Evolutionary conservation across 1,284 basidiomycete species (phyloP).

Genomic region (Trichosporon asahii): DNA sequence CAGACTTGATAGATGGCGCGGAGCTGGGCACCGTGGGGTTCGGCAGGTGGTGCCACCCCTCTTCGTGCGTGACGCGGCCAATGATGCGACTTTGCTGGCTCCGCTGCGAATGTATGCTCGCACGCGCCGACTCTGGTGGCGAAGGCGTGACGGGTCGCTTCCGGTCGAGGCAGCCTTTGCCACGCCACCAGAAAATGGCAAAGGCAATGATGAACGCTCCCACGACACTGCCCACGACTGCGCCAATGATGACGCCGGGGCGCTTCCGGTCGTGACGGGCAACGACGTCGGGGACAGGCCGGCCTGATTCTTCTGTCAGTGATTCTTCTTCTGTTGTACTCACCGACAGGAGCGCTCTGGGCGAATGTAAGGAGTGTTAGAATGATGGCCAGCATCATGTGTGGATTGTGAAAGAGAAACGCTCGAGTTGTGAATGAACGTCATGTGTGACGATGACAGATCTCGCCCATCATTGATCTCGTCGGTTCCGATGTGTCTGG

Average conservation of each 20-base stretch:
- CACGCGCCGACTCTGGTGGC: background rate
- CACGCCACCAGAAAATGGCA: background rate
- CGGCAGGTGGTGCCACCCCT: slow-evolving; percentile 3
- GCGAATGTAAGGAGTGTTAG: background rate
- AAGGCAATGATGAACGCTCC: background rate
- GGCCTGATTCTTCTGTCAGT: background rate
- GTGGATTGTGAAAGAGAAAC: no score
- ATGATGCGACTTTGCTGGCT: background rate
- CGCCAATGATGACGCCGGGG: slow-evolving; percentile 7
- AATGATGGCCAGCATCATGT: background rate
- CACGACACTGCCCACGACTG: background rate
- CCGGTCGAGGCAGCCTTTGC: slow-evolving; percentile 6
- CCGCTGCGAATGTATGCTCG: background rate
- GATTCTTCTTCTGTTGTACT: no score
- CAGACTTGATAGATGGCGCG: background rate
- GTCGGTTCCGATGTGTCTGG: background rate
- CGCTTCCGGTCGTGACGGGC: background rate
- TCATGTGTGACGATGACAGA: background rate
- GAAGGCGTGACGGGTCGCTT: background rate
- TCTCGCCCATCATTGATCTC: background rate
- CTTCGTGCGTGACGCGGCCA: background rate
- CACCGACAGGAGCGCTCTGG: background rate
- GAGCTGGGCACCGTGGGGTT: background rate
- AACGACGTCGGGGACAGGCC: background rate
- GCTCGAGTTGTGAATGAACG: background rate